These are phyloP conservation scores for Fusarium sp. DNA, from an alignment of 2,329 filamentous ascomycete genomes.

Conservation along the genomic window DNA sequence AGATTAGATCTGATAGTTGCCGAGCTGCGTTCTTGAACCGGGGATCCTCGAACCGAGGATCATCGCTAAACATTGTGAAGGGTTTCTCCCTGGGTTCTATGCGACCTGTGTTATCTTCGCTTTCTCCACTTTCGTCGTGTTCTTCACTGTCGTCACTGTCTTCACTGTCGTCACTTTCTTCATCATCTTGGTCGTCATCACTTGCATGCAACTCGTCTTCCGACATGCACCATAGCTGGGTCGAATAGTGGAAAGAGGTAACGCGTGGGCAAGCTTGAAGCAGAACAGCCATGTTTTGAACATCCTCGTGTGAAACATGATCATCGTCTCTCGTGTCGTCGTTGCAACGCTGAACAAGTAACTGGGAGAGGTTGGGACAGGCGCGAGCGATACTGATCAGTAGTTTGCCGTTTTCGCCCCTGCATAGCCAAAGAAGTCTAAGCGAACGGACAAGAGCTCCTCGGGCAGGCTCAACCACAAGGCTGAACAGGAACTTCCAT, in stretches of 20 bases:
- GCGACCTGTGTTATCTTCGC: no score
- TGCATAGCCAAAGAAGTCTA: neutral
- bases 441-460: neutral
- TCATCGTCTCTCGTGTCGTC: neutral
- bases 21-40: neutral
- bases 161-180: no score
- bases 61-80: no score
- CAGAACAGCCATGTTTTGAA: neutral
- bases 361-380: neutral
- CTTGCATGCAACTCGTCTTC: neutral
- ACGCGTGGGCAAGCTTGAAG: neutral
- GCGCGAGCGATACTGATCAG: neutral
- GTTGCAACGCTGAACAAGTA: conserved; percentile 1
- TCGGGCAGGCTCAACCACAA: neutral
- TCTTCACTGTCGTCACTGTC: no score
- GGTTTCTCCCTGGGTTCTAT: no score
- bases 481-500: conserved; percentile 3
- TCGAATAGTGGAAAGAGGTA: neutral
- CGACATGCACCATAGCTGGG: neutral
- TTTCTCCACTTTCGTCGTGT: no score
- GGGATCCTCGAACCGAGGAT: neutral
- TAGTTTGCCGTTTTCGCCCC: neutral
- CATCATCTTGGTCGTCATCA: no score
- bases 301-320: neutral
- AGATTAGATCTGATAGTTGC: neutral